These are phyloP conservation scores for Apiosordaria backusii DNA, from an alignment of 495 filamentous ascomycete species.

Conservation along the genomic window DNA sequence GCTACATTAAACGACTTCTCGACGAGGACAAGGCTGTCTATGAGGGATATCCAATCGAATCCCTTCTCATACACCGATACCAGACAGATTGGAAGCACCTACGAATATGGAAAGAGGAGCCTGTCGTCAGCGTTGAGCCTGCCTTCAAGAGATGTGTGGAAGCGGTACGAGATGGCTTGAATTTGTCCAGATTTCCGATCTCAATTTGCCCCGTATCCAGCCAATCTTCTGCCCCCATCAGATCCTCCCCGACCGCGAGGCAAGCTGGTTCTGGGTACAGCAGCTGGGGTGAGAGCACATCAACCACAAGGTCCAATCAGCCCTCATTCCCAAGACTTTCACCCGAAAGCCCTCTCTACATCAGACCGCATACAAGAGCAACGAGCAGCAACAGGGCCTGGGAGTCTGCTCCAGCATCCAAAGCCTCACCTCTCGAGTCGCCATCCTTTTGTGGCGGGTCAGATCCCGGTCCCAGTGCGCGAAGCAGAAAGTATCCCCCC, in stretches of 20 bases:
- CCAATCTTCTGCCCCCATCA: not conserved
- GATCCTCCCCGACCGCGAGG: not conserved
- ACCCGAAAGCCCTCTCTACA: too few relatives aligned
- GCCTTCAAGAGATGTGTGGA: conserved; percentile 10
- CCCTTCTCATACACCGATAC: conserved; percentile 2
- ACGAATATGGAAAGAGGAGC: conserved; percentile 1
- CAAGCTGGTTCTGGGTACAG: not conserved
- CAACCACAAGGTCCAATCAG: not conserved
- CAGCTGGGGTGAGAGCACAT: not conserved
- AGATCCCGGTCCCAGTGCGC: not conserved
- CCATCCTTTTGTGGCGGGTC: not conserved
- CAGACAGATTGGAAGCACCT: conserved; percentile 1
- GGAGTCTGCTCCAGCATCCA: not conserved
- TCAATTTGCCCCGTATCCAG: not conserved
- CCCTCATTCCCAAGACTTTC: too few relatives aligned
- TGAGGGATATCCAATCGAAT: conserved; percentile 6
- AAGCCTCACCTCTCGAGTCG: not conserved
- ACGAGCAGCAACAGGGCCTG: too few relatives aligned
- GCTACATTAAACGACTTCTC: conserved; percentile 22
- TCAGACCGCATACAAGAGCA: too few relatives aligned
- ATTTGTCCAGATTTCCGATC: not conserved
- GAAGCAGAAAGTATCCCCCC: not conserved
- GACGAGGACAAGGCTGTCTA: conserved; percentile 6
- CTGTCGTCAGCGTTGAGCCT: not conserved
- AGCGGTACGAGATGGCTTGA: conserved; percentile 3